phyloP scores from a whole-genome alignment of 2,329 filamentous ascomycete species.

The Hypoxylon sp. region DNA sequence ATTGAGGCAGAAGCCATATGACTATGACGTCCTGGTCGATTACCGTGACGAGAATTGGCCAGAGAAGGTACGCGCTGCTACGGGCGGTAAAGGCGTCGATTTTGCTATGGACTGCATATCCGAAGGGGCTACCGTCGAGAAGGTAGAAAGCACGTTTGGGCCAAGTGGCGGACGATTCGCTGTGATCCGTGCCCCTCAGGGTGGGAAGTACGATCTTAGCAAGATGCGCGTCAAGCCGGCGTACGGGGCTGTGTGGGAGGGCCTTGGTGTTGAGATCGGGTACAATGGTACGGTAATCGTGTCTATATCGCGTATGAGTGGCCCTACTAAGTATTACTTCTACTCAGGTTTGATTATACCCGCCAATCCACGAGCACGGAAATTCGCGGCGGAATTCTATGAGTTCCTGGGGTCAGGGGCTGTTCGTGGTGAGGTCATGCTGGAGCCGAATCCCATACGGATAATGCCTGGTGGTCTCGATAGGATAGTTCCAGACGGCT shows the following conservation, averaged over 20 bases:
- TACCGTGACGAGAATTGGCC: conserved; percentile 9
- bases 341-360: neutral
- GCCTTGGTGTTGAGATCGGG: conserved; percentile 12
- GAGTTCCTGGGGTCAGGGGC: conserved; percentile 1
- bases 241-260: conserved; percentile 19
- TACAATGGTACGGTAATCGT: neutral
- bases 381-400: conserved; percentile 17
- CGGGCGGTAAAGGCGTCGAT: conserved; percentile 7
- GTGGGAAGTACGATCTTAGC: conserved; percentile 3
- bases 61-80: conserved; percentile 1
- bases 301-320: neutral
- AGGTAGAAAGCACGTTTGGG: conserved; percentile 12
- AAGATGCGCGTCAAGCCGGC: conserved; percentile 6
- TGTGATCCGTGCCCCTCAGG: conserved; percentile 1
- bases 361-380: conserved; percentile 7
- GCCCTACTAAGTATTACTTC: neutral
- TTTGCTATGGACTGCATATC: conserved; percentile 23
- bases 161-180: neutral
- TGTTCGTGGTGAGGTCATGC: neutral
- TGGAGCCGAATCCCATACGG: conserved; percentile 26
- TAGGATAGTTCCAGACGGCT: conserved; percentile 24
- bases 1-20: conserved; percentile 5
- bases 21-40: conserved; percentile 10
- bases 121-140: neutral
- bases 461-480: conserved; percentile 29